These are phyloP conservation scores for Chalciporus chontae DNA, from an alignment of 768 basidiomycete species.

Conservation along the genomic window DNA sequence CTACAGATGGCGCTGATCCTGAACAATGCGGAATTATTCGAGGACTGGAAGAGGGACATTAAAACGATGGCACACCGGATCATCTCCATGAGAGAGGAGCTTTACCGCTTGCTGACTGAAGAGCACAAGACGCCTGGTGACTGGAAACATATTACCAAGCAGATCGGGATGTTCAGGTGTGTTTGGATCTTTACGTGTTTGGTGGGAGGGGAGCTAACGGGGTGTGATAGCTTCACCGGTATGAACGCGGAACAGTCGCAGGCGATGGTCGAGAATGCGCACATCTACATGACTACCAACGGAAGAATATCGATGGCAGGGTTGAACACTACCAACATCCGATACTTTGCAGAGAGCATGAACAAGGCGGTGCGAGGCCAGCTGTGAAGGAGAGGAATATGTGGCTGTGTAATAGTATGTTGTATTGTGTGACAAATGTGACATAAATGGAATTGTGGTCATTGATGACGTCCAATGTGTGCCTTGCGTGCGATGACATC, in stretches of 20 bases:
- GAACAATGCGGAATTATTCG: slow-evolving; percentile 68
- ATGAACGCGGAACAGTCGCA: slow-evolving; percentile 64
- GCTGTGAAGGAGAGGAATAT: slow-evolving; percentile 24
- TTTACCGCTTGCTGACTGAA: slow-evolving; percentile 64
- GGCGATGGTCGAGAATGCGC: slow-evolving; percentile 64
- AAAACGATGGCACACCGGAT: slow-evolving; percentile 75
- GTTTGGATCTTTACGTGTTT: slow-evolving; percentile 13
- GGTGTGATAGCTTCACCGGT: slow-evolving; percentile 70
- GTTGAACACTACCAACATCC: slow-evolving; percentile 75
- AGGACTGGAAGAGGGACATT: slow-evolving; percentile 89
- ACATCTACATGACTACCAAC: slow-evolving; percentile 83
- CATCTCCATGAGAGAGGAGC: slow-evolving; percentile 83
- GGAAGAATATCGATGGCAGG: slow-evolving; percentile 96
- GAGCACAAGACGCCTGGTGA: slow-evolving; percentile 84
- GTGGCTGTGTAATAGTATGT: slow-evolving; percentile 17
- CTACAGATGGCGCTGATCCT: slow-evolving; percentile 75
- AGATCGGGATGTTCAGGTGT: slow-evolving; percentile 98
- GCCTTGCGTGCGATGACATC: slow-evolving; percentile 29
- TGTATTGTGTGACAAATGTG: not conserved
- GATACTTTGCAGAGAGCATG: slow-evolving; percentile 67
- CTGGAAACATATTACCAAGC: slow-evolving; percentile 94
- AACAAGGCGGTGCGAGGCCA: slow-evolving; percentile 61
- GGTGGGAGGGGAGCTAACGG: slow-evolving; percentile 11
- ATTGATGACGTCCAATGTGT: slow-evolving; percentile 27
- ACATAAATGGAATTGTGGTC: slow-evolving; percentile 4